These are phyloP conservation scores for Picea glauca DNA, from an alignment of 75 land plant genomes.

Conservation along the genomic window DNA sequence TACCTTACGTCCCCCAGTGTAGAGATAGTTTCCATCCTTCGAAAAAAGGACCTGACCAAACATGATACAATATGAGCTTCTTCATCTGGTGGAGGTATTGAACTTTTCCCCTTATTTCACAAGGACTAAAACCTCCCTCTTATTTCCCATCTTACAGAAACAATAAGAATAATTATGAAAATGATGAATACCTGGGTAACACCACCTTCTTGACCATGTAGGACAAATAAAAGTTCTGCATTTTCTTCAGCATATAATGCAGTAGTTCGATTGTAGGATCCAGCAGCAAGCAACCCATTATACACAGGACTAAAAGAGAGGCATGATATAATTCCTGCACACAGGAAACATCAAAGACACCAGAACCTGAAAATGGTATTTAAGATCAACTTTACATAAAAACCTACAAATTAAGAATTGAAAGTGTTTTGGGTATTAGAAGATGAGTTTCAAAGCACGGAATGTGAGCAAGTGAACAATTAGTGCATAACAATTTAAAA, in stretches of 20 bases:
- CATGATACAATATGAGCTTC: slow-evolving; percentile 1
- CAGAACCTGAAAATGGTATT: neutral
- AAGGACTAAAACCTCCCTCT: too few species aligned
- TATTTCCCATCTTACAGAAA: neutral
- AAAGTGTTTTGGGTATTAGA: too few species aligned
- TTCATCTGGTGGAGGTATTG: neutral
- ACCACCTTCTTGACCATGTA: slow-evolving; percentile 98
- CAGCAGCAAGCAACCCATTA: slow-evolving; percentile 79
- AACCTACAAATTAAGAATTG: too few species aligned
- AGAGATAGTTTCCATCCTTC: slow-evolving; percentile 94
- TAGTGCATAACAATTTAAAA: too few species aligned
- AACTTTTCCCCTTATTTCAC: neutral
- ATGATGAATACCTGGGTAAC: slow-evolving; percentile 75
- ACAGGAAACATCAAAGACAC: neutral
- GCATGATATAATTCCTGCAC: slow-evolving; percentile 83
- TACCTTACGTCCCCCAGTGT: slow-evolving; percentile 97
- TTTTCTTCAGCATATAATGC: slow-evolving; percentile 79
- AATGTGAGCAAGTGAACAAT: too few species aligned
- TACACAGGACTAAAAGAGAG: slow-evolving; percentile 72
- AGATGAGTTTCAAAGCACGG: too few species aligned
- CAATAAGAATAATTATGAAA: neutral
- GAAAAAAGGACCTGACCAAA: slow-evolving; percentile 83
- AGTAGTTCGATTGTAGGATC: slow-evolving; percentile 84
- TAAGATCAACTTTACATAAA: neutral
- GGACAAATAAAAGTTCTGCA: slow-evolving; percentile 80